Evolutionary conservation across 768 basidiomycete genomes (phyloP).

Genomic region (Pleurotus citrinopileatus): DNA sequence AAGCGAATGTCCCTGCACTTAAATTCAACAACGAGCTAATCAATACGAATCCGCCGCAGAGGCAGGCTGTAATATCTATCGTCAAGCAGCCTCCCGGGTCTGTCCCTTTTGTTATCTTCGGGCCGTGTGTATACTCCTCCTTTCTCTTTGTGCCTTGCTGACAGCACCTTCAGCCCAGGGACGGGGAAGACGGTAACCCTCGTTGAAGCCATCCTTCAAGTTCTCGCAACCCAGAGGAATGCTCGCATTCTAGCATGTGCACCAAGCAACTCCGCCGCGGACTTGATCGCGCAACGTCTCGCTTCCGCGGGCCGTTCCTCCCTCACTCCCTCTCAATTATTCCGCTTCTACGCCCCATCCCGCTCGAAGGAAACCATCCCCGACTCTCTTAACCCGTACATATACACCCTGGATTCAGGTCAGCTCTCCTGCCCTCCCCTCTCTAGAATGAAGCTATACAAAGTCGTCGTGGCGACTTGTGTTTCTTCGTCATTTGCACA

Average conservation of each 20-base stretch:
- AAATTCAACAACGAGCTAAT: constrained; percentile 41
- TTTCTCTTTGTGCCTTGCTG: constrained; percentile 16
- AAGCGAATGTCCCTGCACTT: constrained; percentile 16
- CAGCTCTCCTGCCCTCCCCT: constrained; percentile 48
- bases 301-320: constrained; percentile 24
- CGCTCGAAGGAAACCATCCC: constrained; percentile 43
- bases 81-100: constrained; percentile 39
- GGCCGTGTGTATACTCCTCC: constrained; percentile 53
- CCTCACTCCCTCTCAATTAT: constrained; percentile 48
- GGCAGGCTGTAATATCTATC: constrained; percentile 48
- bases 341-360: constrained; percentile 56
- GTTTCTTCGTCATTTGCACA: constrained; percentile 55
- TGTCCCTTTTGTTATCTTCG: constrained; percentile 58
- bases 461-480: constrained; percentile 62
- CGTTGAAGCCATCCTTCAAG: constrained; percentile 56
- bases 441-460: constrained; percentile 29
- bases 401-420: constrained; percentile 27
- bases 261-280: constrained; percentile 65
- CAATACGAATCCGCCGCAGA: constrained; percentile 41
- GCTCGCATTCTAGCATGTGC: constrained; percentile 57
- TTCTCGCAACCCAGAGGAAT: constrained; percentile 33
- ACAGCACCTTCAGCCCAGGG: constrained; percentile 40
- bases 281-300: constrained; percentile 51
- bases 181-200: constrained; percentile 71
- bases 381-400: constrained; percentile 35